These are phyloP conservation scores for Peterozyma toletana DNA, from an alignment of 805 yeast genomes.

Conservation along the genomic window DNA sequence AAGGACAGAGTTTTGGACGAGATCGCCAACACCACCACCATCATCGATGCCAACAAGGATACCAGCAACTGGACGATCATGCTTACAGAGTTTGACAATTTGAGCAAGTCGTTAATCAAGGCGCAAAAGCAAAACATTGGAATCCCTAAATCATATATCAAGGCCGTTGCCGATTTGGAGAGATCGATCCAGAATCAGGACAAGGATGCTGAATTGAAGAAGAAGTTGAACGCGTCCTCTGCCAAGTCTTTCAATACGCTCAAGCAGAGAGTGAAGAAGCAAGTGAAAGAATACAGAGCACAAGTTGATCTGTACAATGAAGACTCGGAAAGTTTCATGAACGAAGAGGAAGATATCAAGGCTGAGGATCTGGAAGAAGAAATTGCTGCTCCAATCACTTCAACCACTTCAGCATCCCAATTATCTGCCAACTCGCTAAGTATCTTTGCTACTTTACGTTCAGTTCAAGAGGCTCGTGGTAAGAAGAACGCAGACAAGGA, in stretches of 20 bases:
- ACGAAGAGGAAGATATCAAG: conserved; percentile 29
- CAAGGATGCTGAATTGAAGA: conserved; percentile 45
- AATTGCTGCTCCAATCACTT: conserved; percentile 25
- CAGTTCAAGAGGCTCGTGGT: conserved; percentile 86
- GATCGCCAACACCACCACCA: conserved; percentile 57
- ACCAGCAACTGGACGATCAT: conserved; percentile 76
- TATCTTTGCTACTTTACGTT: conserved; percentile 66
- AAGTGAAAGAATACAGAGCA: conserved; percentile 58
- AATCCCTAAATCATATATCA: conserved; percentile 67
- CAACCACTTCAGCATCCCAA: conserved; percentile 31
- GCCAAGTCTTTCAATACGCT: conserved; percentile 83
- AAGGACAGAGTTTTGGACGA: conserved; percentile 91
- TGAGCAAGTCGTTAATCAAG: conserved; percentile 58
- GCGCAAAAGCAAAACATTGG: conserved; percentile 71
- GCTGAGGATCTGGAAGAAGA: conserved; percentile 20
- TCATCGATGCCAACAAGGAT: conserved; percentile 61
- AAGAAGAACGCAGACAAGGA: conserved; percentile 82
- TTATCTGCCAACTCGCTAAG: conserved; percentile 30
- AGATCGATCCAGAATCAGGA: conserved; percentile 50
- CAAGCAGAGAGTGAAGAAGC: conserved; percentile 83
- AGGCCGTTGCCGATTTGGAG: conserved; percentile 65
- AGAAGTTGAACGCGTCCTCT: conserved; percentile 74
- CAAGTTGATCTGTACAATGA: conserved; percentile 54
- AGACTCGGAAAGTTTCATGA: conserved; percentile 70
- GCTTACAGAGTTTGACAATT: conserved; percentile 69